These are phyloP conservation scores for Aureobasidium sp. DNA, from an alignment of 2,329 filamentous ascomycete genomes.

Conservation along the genomic window DNA sequence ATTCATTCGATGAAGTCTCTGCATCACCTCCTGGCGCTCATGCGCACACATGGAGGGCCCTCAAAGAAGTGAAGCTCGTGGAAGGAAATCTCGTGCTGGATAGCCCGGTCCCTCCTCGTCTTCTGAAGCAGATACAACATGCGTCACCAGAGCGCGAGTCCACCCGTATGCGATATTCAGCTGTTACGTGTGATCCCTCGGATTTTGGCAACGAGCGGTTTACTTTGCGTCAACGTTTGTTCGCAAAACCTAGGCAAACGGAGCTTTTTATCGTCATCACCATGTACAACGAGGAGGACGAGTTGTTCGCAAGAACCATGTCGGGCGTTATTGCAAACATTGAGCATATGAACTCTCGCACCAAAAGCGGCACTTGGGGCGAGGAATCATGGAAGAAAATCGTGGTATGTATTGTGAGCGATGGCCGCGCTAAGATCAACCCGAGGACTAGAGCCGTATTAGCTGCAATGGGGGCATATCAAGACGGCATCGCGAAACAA, in stretches of 20 bases:
- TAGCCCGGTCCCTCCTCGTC: constrained; percentile 90
- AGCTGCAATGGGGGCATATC: constrained; percentile 95
- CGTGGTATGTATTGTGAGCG: constrained; percentile 96
- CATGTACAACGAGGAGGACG: constrained; percentile 99
- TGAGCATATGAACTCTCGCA: constrained; percentile 96
- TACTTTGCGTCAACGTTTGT: constrained; percentile 90
- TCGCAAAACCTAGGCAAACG: constrained; percentile 91
- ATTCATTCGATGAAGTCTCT: no score
- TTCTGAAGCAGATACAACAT: constrained; percentile 90
- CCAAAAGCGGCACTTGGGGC: constrained; percentile 97
- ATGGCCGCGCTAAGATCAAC: constrained; percentile 98
- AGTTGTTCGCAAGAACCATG: constrained; percentile 96
- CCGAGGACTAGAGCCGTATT: constrained; percentile 88
- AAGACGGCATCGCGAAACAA: constrained; percentile 98
- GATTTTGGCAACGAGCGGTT: constrained; percentile 93
- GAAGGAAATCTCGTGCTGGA: constrained; percentile 97
- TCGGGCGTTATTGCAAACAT: constrained; percentile 99
- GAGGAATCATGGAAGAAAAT: constrained; percentile 99
- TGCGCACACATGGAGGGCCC: constrained; percentile 98
- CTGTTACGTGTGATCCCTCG: constrained; percentile 92
- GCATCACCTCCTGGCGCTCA: no score
- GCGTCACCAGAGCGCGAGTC: constrained; percentile 86
- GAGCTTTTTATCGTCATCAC: constrained; percentile 97
- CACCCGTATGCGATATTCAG: constrained; percentile 93
- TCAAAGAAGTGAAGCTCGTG: constrained; percentile 98